These are phyloP conservation scores for Exsudoporus frostii DNA, from an alignment of 768 basidiomycete species.

Conservation along the genomic window DNA sequence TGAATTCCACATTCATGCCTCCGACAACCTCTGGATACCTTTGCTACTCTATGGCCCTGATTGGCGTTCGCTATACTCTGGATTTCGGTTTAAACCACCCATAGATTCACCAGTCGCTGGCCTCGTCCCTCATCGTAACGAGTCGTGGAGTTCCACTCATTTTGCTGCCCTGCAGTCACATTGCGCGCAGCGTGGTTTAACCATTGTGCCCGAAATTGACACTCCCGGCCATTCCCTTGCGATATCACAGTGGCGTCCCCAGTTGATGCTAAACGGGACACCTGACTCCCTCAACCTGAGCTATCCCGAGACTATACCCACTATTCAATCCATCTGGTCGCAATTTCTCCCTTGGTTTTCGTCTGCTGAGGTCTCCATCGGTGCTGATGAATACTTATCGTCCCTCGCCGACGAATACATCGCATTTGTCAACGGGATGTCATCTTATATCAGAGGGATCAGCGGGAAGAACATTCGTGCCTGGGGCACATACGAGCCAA, in stretches of 20 bases:
- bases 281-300: slow-evolving; percentile 39
- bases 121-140: slow-evolving; percentile 38
- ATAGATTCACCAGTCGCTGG: slow-evolving; percentile 31
- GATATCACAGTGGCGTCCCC: slow-evolving; percentile 45
- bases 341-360: slow-evolving; percentile 40
- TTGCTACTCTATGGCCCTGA: slow-evolving; percentile 35
- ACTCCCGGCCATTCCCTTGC: slow-evolving; percentile 43
- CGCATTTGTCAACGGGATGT: slow-evolving; percentile 42
- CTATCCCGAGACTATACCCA: slow-evolving; percentile 41
- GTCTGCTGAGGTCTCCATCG: slow-evolving; percentile 42
- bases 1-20: slow-evolving; percentile 43
- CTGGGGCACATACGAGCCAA: slow-evolving; percentile 43
- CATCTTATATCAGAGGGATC: slow-evolving; percentile 31
- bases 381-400: slow-evolving; percentile 42
- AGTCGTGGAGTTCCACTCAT: slow-evolving; percentile 36
- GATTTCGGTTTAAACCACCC: slow-evolving; percentile 41
- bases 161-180: slow-evolving; percentile 36
- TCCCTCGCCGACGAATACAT: slow-evolving; percentile 41
- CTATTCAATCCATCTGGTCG: slow-evolving; percentile 41
- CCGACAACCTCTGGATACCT: slow-evolving; percentile 43
- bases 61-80: slow-evolving; percentile 42
- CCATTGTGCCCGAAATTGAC: slow-evolving; percentile 43
- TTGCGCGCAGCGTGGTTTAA: slow-evolving; percentile 38
- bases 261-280: slow-evolving; percentile 35
- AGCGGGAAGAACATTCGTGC: slow-evolving; percentile 39